These are phyloP conservation scores for Claviceps monticola DNA, from an alignment of 2,329 filamentous ascomycete genomes.

Conservation along the genomic window DNA sequence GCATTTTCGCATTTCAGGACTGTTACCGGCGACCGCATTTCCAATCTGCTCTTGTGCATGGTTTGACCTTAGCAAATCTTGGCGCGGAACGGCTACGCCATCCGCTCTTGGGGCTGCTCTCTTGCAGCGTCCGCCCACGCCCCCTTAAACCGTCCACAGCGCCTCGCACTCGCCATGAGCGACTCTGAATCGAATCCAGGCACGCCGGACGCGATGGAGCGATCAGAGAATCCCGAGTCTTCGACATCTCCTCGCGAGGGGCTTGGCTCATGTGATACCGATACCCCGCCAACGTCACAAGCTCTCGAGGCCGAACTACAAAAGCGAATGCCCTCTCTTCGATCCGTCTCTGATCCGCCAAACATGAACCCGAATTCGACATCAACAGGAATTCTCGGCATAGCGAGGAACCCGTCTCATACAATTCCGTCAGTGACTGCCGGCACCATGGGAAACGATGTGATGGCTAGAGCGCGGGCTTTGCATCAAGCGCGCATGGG, in stretches of 20 bases:
- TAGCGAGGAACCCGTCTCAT: constrained; percentile 38
- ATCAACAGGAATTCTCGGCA: constrained; percentile 62
- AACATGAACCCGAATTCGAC: constrained; percentile 75
- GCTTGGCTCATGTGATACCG: constrained; percentile 9
- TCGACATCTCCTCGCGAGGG: constrained; percentile 31
- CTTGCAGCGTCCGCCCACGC: neutral
- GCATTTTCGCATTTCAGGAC: neutral
- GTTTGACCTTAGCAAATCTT: neutral
- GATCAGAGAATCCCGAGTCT: constrained; percentile 19
- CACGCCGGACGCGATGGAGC: constrained; percentile 31
- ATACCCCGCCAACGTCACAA: constrained; percentile 27
- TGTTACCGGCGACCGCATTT: neutral
- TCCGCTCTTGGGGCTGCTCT: constrained; percentile 2
- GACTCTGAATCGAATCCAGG: constrained; percentile 26
- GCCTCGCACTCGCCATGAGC: constrained; percentile 8
- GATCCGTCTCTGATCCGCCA: constrained; percentile 45
- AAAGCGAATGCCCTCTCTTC: constrained; percentile 43
- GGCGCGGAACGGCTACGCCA: constrained; percentile 6
- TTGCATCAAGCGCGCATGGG: constrained; percentile 32
- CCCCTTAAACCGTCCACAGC: neutral
- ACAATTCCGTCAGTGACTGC: constrained; percentile 22
- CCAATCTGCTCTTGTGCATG: constrained; percentile 2
- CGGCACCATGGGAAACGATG: constrained; percentile 23
- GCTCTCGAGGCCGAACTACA: constrained; percentile 21
- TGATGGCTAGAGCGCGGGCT: constrained; percentile 34